Base-by-base conservation (phyloP, 768 basidiomycete genomes). In the Mycena olivaceomarginata region DNA sequence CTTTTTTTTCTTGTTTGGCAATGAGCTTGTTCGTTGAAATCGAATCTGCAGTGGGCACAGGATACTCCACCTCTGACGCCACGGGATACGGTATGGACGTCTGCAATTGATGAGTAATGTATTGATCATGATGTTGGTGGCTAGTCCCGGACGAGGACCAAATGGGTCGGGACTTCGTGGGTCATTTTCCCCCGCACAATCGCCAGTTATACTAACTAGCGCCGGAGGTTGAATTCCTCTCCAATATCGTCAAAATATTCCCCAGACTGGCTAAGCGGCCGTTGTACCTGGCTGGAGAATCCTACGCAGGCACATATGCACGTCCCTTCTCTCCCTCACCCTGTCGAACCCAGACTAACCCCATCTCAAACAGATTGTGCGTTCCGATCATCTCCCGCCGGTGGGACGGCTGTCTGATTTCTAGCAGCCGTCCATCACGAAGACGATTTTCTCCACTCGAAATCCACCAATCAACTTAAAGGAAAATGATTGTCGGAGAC, bases 211-310 rank as follows among this genome's bases (percentile, higher is more conserved):
- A 37, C 62, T 82, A 53, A 48, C 57, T 16, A 65, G 11, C 31
- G 5, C 41, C 18, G 31, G 16, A 95, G 94, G 90, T 95, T 85
- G 93, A 92, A 18, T 95, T 95, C 81, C 82, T 96, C 59, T 84
- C 84, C 22, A 95, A 95, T 81, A 85, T 95, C 7, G 93, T 95
- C 80, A 93, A 93, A 80, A 91, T 95, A 18, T 96, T 96, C 83
- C 95, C 95, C 11, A 88, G 90, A 78, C 87, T 95, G 39, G 90
- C 90, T 13, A 91, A 85, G 2, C 91, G 95, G 16, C 94, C 95
- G 15, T 87, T 95, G 46, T 85, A 93, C 82, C 80, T 96, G 53
- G 90, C 91, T 0, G 95, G 95, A 11, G 95, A 95, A 84, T 94
- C 93, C 78, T 95, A 95, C 83, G 92, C 95, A 7, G 95, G 95